Evolutionary conservation across 1,284 basidiomycete species (phyloP), one percentile per base, ranked within the genome.

Genomic region (Apiotrichum sp.): DNA sequence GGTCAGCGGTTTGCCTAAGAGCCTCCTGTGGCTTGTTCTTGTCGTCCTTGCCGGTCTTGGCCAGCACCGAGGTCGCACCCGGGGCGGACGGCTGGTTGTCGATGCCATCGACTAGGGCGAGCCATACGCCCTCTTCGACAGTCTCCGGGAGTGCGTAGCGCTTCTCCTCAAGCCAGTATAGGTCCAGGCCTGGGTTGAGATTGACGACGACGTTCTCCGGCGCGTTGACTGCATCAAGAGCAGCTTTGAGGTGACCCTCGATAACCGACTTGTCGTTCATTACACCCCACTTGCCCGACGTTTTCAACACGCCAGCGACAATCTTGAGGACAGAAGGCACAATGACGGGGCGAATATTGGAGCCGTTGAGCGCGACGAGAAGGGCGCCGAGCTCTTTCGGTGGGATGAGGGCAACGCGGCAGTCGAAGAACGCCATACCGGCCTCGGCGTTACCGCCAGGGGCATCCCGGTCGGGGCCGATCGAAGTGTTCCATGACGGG

Each of bases 101-200:
- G 45, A 61, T 47, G 36, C 56, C 59, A 32, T 61, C 52, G 32
- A 61, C 59, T 34, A 61, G 45, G 6, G 56, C 59, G 39, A 56
- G 56, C 59, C 59, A 61, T 39, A 61, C 45, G 29, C 46, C 47
- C 47, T 51, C 52, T 54, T 61, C 59, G 52, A 58, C 59, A 9
- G 53, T 35, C 46, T 53, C 49, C 33, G 55, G 52, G 36, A 61
- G 56, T 8, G 51, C 56, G 34, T 61, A 61, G 41, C 52, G 53
- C 45, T 56, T 53, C 56, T 61, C 56, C 33, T 55, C 49, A 42
- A 58, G 44, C 56, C 56, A 61, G 31, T 43, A 48, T 41, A 61
- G 48, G 54, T 54, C 52, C 34, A 61, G 54, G 3, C 48, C 59
- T 1, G 59, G 59, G 52, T 61, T 58, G 56, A 61, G 56, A 16